Conservation (phyloP, 495 filamentous ascomycete species). For the Penicillium bialowiezense region DNA sequence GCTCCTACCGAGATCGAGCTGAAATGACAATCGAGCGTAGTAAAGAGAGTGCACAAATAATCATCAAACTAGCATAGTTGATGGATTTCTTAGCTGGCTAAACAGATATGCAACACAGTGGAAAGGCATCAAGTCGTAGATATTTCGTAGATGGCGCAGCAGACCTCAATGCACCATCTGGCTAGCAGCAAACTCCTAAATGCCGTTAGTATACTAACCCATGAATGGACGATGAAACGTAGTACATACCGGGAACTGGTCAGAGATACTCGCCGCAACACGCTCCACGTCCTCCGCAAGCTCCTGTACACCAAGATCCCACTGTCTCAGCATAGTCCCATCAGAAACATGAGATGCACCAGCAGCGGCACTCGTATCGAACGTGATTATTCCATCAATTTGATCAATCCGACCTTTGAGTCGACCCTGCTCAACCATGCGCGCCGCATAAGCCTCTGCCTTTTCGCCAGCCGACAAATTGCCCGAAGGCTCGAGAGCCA, state of each 20-base stretch:
- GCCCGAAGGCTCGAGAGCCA: slow-evolving; percentile 56
- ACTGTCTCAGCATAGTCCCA: slow-evolving; percentile 64
- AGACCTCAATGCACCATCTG: slow-evolving; percentile 27
- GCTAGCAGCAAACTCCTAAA: slow-evolving; percentile 27
- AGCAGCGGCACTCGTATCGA: slow-evolving; percentile 64
- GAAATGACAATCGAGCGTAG: no score
- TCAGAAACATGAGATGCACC: slow-evolving; percentile 46
- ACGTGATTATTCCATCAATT: slow-evolving; percentile 84
- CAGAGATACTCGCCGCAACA: slow-evolving; percentile 54
- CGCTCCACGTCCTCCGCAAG: slow-evolving; percentile 86
- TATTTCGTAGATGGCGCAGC: slow-evolving; percentile 10
- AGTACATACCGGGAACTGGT: slow-evolving; percentile 44
- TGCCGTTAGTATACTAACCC: slow-evolving; percentile 17
- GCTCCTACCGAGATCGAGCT: no score
- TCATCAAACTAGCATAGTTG: no score
- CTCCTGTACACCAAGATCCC: slow-evolving; percentile 84
- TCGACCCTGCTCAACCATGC: slow-evolving; percentile 93
- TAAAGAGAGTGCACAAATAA: no score
- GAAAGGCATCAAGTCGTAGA: slow-evolving; percentile 19
- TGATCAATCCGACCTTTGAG: slow-evolving; percentile 89
- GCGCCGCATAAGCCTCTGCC: slow-evolving; percentile 87
- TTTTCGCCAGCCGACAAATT: slow-evolving; percentile 62
- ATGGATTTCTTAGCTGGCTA: no score
- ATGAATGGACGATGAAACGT: no score
- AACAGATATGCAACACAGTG: slow-evolving; percentile 2